These are phyloP conservation scores for Epichloe typhina DNA, from an alignment of 2,329 filamentous ascomycete species.

Conservation along the genomic window DNA sequence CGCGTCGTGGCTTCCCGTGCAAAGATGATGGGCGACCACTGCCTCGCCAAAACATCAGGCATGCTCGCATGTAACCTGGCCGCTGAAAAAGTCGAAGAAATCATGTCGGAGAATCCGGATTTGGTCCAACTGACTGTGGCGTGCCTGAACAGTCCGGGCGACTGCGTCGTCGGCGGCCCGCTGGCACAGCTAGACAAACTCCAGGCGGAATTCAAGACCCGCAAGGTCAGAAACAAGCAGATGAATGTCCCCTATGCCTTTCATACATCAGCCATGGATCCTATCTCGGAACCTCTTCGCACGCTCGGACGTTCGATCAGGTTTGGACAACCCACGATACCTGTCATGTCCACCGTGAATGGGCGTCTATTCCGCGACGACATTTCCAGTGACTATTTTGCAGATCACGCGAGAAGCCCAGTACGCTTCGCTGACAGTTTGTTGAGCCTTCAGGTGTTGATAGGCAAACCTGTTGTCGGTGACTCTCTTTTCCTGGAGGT, in stretches of 20 bases:
- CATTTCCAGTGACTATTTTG: too few relatives aligned
- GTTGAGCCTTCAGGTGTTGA: too few relatives aligned
- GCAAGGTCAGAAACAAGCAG: neutral
- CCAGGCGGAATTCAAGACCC: neutral
- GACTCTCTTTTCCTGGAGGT: too few relatives aligned
- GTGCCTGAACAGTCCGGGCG: neutral
- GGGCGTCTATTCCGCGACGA: too few relatives aligned
- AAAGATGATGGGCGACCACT: constrained; percentile 51
- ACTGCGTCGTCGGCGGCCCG: neutral
- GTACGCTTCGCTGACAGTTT: too few relatives aligned
- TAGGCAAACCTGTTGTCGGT: too few relatives aligned
- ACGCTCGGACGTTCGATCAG: neutral
- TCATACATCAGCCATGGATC: neutral
- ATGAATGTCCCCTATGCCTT: neutral
- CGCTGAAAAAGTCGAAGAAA: neutral
- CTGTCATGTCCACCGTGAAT: neutral
- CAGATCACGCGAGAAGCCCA: too few relatives aligned
- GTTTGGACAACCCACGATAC: neutral
- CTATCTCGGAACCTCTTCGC: neutral
- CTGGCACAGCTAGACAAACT: neutral
- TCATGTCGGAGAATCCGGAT: neutral
- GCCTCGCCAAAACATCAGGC: constrained; percentile 51
- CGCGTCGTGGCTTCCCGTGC: constrained; percentile 59
- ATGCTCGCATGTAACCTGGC: constrained; percentile 36
- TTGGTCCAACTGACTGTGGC: neutral